Evolutionary conservation across 352 stramenopile genomes (phyloP).

Genomic region (Pelagophyceae sp.): DNA sequence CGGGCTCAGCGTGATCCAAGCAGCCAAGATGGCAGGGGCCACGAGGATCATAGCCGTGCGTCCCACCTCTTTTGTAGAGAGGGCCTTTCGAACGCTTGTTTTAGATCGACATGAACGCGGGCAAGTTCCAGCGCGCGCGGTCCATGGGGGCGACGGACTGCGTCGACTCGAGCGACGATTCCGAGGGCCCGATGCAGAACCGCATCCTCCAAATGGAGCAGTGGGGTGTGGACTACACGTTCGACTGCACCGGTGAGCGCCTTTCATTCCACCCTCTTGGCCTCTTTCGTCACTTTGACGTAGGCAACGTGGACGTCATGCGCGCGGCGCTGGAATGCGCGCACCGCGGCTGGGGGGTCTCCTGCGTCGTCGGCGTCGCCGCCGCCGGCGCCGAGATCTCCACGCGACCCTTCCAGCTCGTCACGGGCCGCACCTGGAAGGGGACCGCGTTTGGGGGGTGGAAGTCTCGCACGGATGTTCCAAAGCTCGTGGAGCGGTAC

Average conservation of each 20-base stretch:
- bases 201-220: conserved; percentile 56
- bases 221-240: conserved; percentile 60
- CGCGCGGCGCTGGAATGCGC: conserved; percentile 70
- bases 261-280: too few species aligned
- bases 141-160: conserved; percentile 83
- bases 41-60: conserved; percentile 56
- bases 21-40: conserved; percentile 50
- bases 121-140: conserved; percentile 73
- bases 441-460: conserved; percentile 81
- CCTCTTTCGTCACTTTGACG: too few species aligned
- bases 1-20: conserved; percentile 69
- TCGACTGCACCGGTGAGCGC: conserved; percentile 87
- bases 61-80: too few species aligned
- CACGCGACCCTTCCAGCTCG: conserved; percentile 85
- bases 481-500: conserved; percentile 78
- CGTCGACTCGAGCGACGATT: conserved; percentile 79
- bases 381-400: conserved; percentile 79
- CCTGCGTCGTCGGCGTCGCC: conserved; percentile 82
- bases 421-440: conserved; percentile 48
- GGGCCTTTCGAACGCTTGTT: too few species aligned
- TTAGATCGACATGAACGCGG: conserved; percentile 80
- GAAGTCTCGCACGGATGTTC: conserved; percentile 76
- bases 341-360: conserved; percentile 68
- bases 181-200: conserved; percentile 77
- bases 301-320: conserved; percentile 78